Conservation (phyloP, 345 rosid species). For the Arabis hirsuta region DNA sequence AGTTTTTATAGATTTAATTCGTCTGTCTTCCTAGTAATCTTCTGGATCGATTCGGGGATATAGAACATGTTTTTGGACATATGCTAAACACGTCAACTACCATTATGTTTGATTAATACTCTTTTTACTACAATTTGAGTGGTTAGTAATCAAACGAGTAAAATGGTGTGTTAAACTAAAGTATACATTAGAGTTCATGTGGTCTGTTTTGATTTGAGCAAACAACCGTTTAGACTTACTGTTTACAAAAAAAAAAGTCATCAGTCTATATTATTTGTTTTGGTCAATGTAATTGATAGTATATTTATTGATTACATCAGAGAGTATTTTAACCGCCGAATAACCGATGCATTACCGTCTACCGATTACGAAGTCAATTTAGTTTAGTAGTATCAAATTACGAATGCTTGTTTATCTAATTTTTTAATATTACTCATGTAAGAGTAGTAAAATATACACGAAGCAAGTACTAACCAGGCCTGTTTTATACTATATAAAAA, state of each 20-base stretch:
- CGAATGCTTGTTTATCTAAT: background rate
- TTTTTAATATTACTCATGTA: background rate
- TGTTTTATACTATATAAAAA: background rate
- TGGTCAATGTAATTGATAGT: conserved; percentile 1
- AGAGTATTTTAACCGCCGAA: background rate
- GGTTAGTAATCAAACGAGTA: too few relatives aligned
- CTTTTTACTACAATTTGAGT: too few relatives aligned
- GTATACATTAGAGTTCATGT: too few relatives aligned
- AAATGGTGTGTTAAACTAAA: too few relatives aligned
- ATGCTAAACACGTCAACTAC: too few relatives aligned
- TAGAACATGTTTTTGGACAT: too few relatives aligned
- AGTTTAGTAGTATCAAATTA: conserved; percentile 9
- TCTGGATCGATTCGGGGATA: too few relatives aligned
- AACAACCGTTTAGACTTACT: conserved; percentile 36
- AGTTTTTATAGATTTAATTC: too few relatives aligned
- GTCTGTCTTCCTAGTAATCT: too few relatives aligned
- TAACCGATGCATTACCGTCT: background rate
- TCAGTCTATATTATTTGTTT: background rate
- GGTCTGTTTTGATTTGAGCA: conserved; percentile 41
- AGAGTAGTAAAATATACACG: background rate
- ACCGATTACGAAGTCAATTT: background rate
- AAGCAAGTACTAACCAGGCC: background rate
- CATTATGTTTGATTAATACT: too few relatives aligned
- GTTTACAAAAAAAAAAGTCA: conserved; percentile 11
- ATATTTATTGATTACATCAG: background rate